Percentiles rank a stretch among this genome's conserved stretches.
These are phyloP conservation scores for Aschersonia sp. DNA, from an alignment of 2,329 filamentous ascomycete genomes.

Conservation along the genomic window DNA sequence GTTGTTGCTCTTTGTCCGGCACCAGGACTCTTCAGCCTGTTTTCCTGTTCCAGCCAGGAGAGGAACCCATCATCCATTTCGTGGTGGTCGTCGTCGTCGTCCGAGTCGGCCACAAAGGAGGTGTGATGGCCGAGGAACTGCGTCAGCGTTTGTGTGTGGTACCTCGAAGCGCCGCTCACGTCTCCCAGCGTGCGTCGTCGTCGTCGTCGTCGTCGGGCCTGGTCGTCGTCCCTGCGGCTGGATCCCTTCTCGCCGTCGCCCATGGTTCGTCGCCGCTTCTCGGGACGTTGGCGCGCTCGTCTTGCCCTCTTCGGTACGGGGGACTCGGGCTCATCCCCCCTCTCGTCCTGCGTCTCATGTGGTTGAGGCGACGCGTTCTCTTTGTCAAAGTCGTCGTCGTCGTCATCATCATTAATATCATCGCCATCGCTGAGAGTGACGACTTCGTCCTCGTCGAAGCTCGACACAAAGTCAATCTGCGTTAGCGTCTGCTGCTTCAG, in stretches of 20 bases:
- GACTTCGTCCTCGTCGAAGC: slow-evolving; percentile 15
- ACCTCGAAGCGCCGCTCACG: slow-evolving; percentile 13
- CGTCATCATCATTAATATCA: slow-evolving; percentile 2
- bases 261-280: slow-evolving; percentile 14
- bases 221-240: background rate
- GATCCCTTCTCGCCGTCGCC: slow-evolving; percentile 10
- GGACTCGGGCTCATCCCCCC: background rate
- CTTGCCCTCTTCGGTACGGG: background rate
- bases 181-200: slow-evolving; percentile 19
- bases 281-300: background rate
- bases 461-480: slow-evolving; percentile 24
- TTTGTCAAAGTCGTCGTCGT: slow-evolving; percentile 4
- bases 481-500: slow-evolving; percentile 27
- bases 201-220: slow-evolving; percentile 5
- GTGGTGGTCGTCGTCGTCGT: slow-evolving; percentile 16
- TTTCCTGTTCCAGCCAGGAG: slow-evolving; percentile 14
- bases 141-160: slow-evolving; percentile 27
- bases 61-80: slow-evolving; percentile 14
- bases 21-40: too few relatives aligned
- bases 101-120: slow-evolving; percentile 21
- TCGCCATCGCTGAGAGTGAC: slow-evolving; percentile 14
- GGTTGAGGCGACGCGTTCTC: background rate
- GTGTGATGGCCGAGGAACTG: slow-evolving; percentile 18
- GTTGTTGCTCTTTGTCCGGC: too few relatives aligned
- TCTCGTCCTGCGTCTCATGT: background rate